These are phyloP conservation scores for Viola odorata DNA, from an alignment of 345 rosid species.

Conservation along the genomic window DNA sequence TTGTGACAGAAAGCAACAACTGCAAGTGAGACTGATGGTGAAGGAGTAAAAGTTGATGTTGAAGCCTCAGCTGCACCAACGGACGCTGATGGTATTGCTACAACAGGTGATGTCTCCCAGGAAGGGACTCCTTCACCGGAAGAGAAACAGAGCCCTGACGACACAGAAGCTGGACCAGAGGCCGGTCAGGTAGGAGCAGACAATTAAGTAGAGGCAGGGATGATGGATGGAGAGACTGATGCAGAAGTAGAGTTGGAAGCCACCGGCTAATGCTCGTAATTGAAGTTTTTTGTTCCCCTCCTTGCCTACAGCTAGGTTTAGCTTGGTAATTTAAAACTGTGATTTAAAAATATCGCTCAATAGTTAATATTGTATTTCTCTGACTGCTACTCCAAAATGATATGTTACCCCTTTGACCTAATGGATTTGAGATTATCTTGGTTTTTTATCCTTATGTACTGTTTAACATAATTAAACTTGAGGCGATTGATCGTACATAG, in stretches of 20 bases:
- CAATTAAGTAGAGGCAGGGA: conserved; percentile 44
- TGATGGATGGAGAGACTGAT: conserved; percentile 68
- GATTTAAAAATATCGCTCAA: too few relatives aligned
- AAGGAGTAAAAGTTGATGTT: conserved; percentile 47
- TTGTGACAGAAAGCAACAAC: conserved; percentile 36
- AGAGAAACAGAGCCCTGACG: conserved; percentile 57
- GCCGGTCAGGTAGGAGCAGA: conserved; percentile 68
- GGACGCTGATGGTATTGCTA: conserved; percentile 50
- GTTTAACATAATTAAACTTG: too few relatives aligned
- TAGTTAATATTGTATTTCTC: too few relatives aligned
- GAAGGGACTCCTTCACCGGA: conserved; percentile 58
- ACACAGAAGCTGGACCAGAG: conserved; percentile 64
- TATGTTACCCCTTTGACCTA: too few relatives aligned
- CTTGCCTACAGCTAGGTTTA: too few relatives aligned
- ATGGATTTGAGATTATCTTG: too few relatives aligned
- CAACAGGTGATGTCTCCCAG: conserved; percentile 31
- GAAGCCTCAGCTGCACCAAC: conserved; percentile 48
- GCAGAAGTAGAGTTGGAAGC: conserved; percentile 55
- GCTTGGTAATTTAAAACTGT: too few relatives aligned
- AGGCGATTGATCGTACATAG: too few relatives aligned
- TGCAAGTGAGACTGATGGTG: conserved; percentile 62
- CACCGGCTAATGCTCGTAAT: conserved; percentile 18
- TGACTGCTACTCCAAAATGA: too few relatives aligned
- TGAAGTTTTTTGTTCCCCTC: too few relatives aligned
- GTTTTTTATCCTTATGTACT: too few relatives aligned